These are phyloP conservation scores for Clitoria ternatea DNA, from an alignment of 306 rosid genomes.

Conservation along the genomic window DNA sequence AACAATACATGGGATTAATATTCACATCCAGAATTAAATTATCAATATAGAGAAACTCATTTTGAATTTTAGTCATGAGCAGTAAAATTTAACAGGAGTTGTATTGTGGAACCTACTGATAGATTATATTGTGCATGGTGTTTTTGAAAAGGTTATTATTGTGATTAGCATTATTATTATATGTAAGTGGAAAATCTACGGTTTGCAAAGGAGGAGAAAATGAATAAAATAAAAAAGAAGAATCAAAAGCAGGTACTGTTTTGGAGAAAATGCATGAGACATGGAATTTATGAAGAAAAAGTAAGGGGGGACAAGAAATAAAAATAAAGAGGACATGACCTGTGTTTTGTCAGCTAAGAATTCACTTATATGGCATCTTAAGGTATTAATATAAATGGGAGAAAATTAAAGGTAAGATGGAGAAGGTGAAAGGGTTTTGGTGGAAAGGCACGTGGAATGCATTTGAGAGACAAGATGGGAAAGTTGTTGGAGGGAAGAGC, in stretches of 20 bases:
- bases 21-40: no score
- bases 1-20: no score
- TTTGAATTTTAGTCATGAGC: no score
- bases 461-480: slow-evolving; percentile 43
- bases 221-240: background rate
- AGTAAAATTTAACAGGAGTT: no score
- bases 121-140: no score
- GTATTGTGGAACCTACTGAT: no score
- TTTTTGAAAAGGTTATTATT: no score
- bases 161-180: no score
- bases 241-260: background rate
- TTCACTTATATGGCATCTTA: background rate
- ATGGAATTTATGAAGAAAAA: slow-evolving; percentile 20
- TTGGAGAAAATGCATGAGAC: background rate
- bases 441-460: slow-evolving; percentile 76
- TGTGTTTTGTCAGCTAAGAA: slow-evolving; percentile 9
- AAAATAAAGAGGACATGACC: background rate
- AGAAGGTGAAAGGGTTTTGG: slow-evolving; percentile 17
- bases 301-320: slow-evolving; percentile 24
- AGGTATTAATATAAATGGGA: background rate
- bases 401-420: background rate
- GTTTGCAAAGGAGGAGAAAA: background rate
- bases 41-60: no score
- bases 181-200: background rate
- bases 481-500: slow-evolving; percentile 29